A percentile compares a stretch with the other conserved stretches of the same genome.
Evolutionary conservation across 140 eudicot species (phyloP).

Genomic region (Oenanthe javanica): DNA sequence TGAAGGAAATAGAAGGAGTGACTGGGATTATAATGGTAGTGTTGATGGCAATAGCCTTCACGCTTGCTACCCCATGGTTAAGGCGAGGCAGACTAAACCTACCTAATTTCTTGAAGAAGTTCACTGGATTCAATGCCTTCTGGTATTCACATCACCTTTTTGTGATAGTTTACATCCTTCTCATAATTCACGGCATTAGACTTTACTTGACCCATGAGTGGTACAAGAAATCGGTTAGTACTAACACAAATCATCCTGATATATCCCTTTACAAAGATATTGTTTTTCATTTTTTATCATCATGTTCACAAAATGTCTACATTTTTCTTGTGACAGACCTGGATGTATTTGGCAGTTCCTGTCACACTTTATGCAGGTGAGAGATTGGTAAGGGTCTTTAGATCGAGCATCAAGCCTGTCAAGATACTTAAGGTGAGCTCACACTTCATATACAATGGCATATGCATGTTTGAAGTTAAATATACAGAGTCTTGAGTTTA

Average conservation of each 20-base stretch:
- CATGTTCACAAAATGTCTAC: neutral
- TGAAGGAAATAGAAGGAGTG: slow-evolving; percentile 61
- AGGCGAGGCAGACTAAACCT: slow-evolving; percentile 45
- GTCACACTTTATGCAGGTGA: slow-evolving; percentile 51
- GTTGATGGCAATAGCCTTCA: slow-evolving; percentile 78
- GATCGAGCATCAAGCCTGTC: slow-evolving; percentile 69
- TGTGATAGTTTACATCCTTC: slow-evolving; percentile 62
- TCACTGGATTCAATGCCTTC: slow-evolving; percentile 84
- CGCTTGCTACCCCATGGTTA: slow-evolving; percentile 66
- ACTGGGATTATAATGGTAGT: slow-evolving; percentile 79
- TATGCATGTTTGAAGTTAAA: neutral
- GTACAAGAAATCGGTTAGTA: slow-evolving; percentile 72
- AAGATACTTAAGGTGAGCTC: slow-evolving; percentile 59
- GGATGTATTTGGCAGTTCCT: slow-evolving; percentile 83
- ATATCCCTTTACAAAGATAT: neutral
- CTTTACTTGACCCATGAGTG: slow-evolving; percentile 58
- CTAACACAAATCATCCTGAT: neutral
- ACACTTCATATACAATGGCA: neutral
- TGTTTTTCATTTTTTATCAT: neutral
- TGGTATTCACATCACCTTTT: slow-evolving; percentile 94
- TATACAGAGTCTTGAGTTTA: neutral
- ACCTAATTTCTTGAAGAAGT: slow-evolving; percentile 48
- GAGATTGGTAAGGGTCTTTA: slow-evolving; percentile 56
- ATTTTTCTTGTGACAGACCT: slow-evolving; percentile 35
- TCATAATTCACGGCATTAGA: slow-evolving; percentile 65